These are phyloP conservation scores for Hanseniaspora meyeri DNA, from an alignment of 805 yeast genomes.

Conservation along the genomic window DNA sequence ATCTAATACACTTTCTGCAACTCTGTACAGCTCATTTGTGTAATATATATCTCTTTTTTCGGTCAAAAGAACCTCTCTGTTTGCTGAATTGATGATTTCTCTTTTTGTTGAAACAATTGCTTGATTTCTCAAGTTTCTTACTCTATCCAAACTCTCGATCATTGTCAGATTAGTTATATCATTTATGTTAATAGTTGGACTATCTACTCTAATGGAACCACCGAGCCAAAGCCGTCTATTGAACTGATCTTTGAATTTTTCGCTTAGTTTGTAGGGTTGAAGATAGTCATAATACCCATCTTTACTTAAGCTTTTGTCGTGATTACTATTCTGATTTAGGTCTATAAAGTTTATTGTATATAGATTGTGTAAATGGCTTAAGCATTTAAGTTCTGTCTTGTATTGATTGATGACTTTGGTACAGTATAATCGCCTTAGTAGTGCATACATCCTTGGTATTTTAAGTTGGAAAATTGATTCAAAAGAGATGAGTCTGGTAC, in stretches of 20 bases:
- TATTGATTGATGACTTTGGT: neutral
- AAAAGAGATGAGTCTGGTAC: neutral
- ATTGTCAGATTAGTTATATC: neutral
- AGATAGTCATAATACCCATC: constrained; percentile 9
- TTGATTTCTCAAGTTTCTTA: neutral
- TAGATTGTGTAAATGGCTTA: neutral
- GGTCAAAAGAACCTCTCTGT: neutral
- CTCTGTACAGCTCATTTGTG: neutral
- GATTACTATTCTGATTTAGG: neutral
- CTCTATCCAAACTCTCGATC: neutral
- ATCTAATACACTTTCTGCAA: neutral
- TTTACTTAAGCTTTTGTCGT: neutral
- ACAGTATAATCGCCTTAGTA: neutral
- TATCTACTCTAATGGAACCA: neutral
- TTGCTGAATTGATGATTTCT: neutral
- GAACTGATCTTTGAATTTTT: neutral
- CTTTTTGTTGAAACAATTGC: constrained; percentile 1
- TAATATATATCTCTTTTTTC: constrained; percentile 7
- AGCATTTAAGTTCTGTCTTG: neutral
- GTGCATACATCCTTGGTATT: neutral
- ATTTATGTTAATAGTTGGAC: neutral
- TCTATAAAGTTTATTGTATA: neutral
- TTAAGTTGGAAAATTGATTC: too few relatives aligned
- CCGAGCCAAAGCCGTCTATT: constrained; percentile 10
- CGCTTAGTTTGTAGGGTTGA: neutral